These are phyloP conservation scores for Exophiala spinifera DNA, from an alignment of 2,329 filamentous ascomycete genomes.

Conservation along the genomic window DNA sequence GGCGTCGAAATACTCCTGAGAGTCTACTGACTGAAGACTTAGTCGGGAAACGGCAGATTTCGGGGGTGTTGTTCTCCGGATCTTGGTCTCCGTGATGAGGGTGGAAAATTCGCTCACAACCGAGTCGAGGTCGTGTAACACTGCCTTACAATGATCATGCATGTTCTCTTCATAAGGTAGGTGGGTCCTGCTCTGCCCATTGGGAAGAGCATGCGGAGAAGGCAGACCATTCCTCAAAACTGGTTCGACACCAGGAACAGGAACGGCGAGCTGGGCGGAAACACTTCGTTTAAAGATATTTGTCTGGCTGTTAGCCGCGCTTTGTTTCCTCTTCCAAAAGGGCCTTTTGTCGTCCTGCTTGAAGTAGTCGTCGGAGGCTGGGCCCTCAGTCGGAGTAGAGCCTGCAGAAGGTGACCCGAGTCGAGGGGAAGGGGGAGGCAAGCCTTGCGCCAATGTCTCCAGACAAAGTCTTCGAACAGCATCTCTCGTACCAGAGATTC, in stretches of 20 bases:
- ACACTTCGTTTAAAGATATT: conserved; percentile 48
- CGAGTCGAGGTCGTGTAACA: conserved; percentile 80
- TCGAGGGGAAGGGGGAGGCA: conserved; percentile 31
- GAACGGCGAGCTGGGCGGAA: conserved; percentile 53
- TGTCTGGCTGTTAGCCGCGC: conserved; percentile 41
- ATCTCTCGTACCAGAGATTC: conserved; percentile 83
- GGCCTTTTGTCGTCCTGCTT: conserved; percentile 59
- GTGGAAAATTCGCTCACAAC: conserved; percentile 79
- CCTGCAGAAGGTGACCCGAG: conserved; percentile 16
- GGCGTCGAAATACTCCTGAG: conserved; percentile 94
- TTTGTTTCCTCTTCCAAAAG: conserved; percentile 92
- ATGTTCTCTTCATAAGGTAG: conserved; percentile 59
- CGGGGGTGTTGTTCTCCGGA: conserved; percentile 61
- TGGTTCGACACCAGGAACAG: conserved; percentile 38
- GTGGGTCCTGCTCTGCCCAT: neutral
- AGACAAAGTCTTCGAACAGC: conserved; percentile 81
- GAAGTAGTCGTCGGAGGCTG: conserved; percentile 36
- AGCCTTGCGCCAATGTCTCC: conserved; percentile 58
- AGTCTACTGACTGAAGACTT: conserved; percentile 78
- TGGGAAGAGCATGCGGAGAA: conserved; percentile 11
- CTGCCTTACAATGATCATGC: conserved; percentile 75
- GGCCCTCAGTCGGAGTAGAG: conserved; percentile 31
- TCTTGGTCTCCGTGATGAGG: conserved; percentile 75
- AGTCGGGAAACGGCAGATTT: conserved; percentile 54
- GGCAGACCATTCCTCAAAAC: conserved; percentile 23